phyloP scores from a whole-genome alignment of 148 eudicot species.

The Silene latifolia region DNA sequence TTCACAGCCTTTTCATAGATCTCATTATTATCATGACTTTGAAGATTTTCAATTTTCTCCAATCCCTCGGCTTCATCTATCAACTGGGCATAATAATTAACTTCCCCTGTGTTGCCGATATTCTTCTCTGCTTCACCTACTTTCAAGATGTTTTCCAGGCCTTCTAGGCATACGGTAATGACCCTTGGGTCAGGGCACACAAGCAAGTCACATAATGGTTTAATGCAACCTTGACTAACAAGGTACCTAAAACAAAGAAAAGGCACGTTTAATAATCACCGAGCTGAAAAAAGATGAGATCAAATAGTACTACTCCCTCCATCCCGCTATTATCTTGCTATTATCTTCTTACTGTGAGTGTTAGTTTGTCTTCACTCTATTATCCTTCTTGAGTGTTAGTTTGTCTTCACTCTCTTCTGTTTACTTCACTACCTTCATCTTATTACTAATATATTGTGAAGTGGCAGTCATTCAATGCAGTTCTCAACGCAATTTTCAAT shows the following conservation, averaged over 20 bases:
- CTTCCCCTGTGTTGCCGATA: slow-evolving; percentile 43
- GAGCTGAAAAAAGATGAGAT: not conserved
- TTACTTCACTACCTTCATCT: too few relatives aligned
- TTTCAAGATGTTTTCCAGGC: slow-evolving; percentile 72
- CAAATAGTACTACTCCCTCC: not conserved
- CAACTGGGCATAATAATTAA: slow-evolving; percentile 57
- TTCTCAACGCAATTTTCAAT: too few relatives aligned
- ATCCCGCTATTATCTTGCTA: too few relatives aligned
- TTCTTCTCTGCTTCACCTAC: slow-evolving; percentile 67
- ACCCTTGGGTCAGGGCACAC: slow-evolving; percentile 85
- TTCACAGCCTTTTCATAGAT: slow-evolving; percentile 75
- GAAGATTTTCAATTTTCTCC: slow-evolving; percentile 69
- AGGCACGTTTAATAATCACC: slow-evolving; percentile 6
- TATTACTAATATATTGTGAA: too few relatives aligned
- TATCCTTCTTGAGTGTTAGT: too few relatives aligned
- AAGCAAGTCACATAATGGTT: slow-evolving; percentile 75
- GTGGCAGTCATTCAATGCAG: too few relatives aligned
- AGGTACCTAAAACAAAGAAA: slow-evolving; percentile 42
- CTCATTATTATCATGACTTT: slow-evolving; percentile 68
- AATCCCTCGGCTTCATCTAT: slow-evolving; percentile 76
- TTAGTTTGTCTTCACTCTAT: too few relatives aligned
- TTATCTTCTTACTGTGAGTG: too few relatives aligned
- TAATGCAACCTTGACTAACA: slow-evolving; percentile 64
- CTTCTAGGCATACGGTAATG: slow-evolving; percentile 68
- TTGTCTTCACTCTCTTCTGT: too few relatives aligned